Conservation (phyloP, 495 filamentous ascomycete species). For the Durotheca rogersii region DNA sequence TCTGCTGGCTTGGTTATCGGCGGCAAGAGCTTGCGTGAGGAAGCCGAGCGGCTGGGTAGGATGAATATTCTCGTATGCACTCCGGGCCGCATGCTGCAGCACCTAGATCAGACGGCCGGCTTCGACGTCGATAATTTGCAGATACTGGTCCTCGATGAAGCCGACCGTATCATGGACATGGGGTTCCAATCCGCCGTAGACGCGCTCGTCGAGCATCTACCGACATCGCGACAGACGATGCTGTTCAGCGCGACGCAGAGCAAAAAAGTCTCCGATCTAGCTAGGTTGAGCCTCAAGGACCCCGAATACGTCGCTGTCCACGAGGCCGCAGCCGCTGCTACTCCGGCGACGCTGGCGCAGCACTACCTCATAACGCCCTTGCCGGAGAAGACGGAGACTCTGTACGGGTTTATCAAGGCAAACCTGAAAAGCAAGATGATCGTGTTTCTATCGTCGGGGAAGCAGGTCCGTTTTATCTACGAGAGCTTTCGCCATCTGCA, state of each 20-base stretch:
- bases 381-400: constrained; percentile 81
- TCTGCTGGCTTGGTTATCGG: constrained; percentile 94
- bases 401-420: constrained; percentile 86
- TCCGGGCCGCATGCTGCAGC: constrained; percentile 91
- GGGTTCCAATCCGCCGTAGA: constrained; percentile 91
- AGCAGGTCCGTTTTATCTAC: constrained; percentile 94
- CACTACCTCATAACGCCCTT: constrained; percentile 85
- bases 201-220: constrained; percentile 90
- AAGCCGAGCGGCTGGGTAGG: constrained; percentile 77
- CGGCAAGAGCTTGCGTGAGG: constrained; percentile 87
- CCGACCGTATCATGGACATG: constrained; percentile 97
- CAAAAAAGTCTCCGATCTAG: constrained; percentile 88
- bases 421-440: constrained; percentile 91
- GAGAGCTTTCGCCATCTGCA: constrained; percentile 92
- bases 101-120: constrained; percentile 89
- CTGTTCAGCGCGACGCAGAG: constrained; percentile 97
- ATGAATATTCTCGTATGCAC: constrained; percentile 99
- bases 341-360: constrained; percentile 81
- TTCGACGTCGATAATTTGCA: constrained; percentile 89
- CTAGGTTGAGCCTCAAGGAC: constrained; percentile 80
- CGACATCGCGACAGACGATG: constrained; percentile 82
- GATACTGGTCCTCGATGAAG: constrained; percentile 93
- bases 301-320: constrained; percentile 96
- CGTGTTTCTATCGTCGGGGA: constrained; percentile 90
- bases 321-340: constrained; percentile 76